Conservation (phyloP, 2,329 filamentous ascomycete species). For the Beauveria rudraprayagi region DNA sequence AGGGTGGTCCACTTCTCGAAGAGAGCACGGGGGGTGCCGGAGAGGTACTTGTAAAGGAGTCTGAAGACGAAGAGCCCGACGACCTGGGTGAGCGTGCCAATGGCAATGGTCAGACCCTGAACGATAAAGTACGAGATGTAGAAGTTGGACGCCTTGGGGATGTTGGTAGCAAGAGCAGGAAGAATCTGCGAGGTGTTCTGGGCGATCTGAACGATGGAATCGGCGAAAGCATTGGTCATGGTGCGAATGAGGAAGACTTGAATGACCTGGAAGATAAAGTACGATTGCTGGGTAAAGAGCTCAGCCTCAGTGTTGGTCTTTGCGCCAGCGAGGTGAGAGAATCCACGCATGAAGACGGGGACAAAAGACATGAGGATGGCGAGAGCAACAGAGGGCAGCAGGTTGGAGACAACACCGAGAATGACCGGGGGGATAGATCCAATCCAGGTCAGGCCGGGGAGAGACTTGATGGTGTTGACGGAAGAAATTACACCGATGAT, state of each 20-base stretch:
- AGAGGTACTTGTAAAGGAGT: conserved; percentile 59
- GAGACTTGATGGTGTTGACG: conserved; percentile 57
- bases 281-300: conserved; percentile 81
- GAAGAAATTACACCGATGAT: conserved; percentile 82
- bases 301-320: conserved; percentile 75
- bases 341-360: conserved; percentile 55
- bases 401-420: conserved; percentile 71
- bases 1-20: conserved; percentile 66
- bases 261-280: conserved; percentile 84
- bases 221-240: conserved; percentile 69
- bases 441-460: conserved; percentile 69
- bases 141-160: conserved; percentile 85
- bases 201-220: conserved; percentile 55
- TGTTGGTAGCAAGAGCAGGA: conserved; percentile 57
- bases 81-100: conserved; percentile 62
- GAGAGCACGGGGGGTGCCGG: conserved; percentile 70
- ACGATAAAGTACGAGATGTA: conserved; percentile 87
- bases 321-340: conserved; percentile 71
- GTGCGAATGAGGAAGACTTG: conserved; percentile 90
- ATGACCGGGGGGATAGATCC: conserved; percentile 60
- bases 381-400: conserved; percentile 72
- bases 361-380: conserved; percentile 77
- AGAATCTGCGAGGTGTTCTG: conserved; percentile 54
- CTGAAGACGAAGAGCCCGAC: conserved; percentile 59
- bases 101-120: conserved; percentile 72